phyloP scores from a whole-genome alignment of 345 rosid genomes.

The Jatropha curcas region DNA sequence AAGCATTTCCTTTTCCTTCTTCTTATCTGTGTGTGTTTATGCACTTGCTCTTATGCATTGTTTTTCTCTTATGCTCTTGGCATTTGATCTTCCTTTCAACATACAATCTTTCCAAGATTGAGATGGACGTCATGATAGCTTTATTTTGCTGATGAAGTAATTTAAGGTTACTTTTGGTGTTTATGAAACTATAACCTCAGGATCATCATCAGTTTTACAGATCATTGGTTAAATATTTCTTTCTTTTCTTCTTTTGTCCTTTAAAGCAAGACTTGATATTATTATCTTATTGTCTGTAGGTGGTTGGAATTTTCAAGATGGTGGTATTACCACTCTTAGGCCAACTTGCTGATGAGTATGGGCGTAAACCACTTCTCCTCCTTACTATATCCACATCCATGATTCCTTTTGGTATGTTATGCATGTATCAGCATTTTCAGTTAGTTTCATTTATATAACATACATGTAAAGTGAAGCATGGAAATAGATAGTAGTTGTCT shows the following conservation, averaged over 20 bases:
- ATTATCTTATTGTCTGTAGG: conserved; percentile 25
- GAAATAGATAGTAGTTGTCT: background rate
- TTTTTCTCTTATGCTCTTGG: too few species aligned
- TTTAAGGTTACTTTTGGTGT: too few species aligned
- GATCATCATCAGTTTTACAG: too few species aligned
- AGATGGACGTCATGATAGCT: too few species aligned
- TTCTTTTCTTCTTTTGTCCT: background rate
- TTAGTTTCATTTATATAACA: too few species aligned
- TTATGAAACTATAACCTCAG: too few species aligned
- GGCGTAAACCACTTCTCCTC: conserved; percentile 54
- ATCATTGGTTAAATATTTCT: background rate
- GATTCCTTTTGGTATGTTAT: conserved; percentile 48
- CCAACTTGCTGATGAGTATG: conserved; percentile 60
- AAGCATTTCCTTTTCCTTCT: too few species aligned
- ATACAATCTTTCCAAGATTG: too few species aligned
- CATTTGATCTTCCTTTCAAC: too few species aligned
- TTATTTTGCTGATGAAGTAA: too few species aligned
- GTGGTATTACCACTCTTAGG: conserved; percentile 51
- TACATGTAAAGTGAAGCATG: background rate
- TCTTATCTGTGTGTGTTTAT: too few species aligned
- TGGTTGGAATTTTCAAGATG: conserved; percentile 64
- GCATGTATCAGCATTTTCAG: background rate
- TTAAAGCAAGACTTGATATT: background rate
- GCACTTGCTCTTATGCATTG: too few species aligned
- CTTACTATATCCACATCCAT: conserved; percentile 48